These are phyloP conservation scores for Cyberlindnera veronae DNA, from an alignment of 805 yeast species.

Conservation along the genomic window DNA sequence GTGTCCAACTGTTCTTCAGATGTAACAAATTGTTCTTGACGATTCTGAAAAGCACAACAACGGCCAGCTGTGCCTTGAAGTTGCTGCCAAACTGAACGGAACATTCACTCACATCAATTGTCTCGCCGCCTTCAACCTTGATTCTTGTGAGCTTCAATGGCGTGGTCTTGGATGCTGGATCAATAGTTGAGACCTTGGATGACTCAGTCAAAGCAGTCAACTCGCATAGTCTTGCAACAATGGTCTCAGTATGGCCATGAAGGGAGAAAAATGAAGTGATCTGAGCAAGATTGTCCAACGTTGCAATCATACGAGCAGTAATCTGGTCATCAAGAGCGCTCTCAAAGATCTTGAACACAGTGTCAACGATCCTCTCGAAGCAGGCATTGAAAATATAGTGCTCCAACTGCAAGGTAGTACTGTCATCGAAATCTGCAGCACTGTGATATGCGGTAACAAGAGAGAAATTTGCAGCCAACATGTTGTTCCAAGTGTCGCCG, in stretches of 20 bases:
- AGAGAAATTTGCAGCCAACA: slow-evolving; percentile 43
- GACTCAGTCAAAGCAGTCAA: slow-evolving; percentile 54
- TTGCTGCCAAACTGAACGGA: slow-evolving; percentile 86
- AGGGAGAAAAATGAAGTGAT: slow-evolving; percentile 67
- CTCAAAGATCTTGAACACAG: slow-evolving; percentile 74
- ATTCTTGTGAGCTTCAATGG: slow-evolving; percentile 22
- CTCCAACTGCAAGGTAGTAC: slow-evolving; percentile 56
- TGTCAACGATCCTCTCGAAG: slow-evolving; percentile 63
- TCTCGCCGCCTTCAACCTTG: slow-evolving; percentile 28
- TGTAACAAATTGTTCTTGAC: slow-evolving; percentile 53
- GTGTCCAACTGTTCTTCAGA: slow-evolving; percentile 50
- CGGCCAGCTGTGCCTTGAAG: slow-evolving; percentile 86
- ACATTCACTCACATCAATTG: slow-evolving; percentile 70
- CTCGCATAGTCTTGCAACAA: slow-evolving; percentile 62
- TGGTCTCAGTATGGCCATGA: slow-evolving; percentile 54
- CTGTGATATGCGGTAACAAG: slow-evolving; percentile 27
- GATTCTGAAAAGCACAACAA: slow-evolving; percentile 80
- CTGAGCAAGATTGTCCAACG: slow-evolving; percentile 79
- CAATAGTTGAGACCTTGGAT: slow-evolving; percentile 1
- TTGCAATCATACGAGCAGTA: slow-evolving; percentile 80
- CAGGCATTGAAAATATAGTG: slow-evolving; percentile 61
- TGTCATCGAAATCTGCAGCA: slow-evolving; percentile 20
- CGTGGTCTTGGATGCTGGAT: slow-evolving; percentile 7
- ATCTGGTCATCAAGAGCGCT: slow-evolving; percentile 90
- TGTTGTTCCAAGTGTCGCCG: slow-evolving; percentile 79